A percentile compares a stretch with the other conserved stretches of the same genome.
These are phyloP conservation scores for Nakaseomyces delphensis DNA, from an alignment of 1,139 yeast species.

Conservation along the genomic window DNA sequence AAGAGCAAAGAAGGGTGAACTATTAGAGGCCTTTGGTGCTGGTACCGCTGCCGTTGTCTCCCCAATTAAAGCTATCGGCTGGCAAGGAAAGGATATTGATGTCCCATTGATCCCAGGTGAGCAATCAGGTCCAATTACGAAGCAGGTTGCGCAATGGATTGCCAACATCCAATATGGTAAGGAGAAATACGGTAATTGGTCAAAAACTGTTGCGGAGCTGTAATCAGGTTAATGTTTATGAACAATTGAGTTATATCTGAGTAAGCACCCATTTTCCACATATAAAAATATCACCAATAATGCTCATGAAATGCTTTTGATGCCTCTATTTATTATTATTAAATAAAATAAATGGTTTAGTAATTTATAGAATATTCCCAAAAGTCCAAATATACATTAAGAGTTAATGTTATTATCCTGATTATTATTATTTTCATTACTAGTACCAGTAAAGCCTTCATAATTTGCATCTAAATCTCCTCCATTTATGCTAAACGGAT, in stretches of 20 bases:
- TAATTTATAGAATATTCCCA: neutral
- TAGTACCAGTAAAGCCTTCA: too few relatives aligned
- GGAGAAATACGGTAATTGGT: conserved; percentile 44
- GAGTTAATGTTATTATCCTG: neutral
- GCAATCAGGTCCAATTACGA: conserved; percentile 69
- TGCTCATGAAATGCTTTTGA: neutral
- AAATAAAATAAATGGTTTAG: neutral
- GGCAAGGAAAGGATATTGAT: conserved; percentile 55
- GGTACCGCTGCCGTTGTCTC: conserved; percentile 96
- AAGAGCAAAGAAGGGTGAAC: conserved; percentile 65
- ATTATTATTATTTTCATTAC: neutral
- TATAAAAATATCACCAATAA: neutral
- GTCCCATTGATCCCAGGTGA: conserved; percentile 75
- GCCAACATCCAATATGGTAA: conserved; percentile 81
- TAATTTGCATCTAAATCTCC: neutral
- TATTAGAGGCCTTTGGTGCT: conserved; percentile 89
- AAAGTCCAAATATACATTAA: neutral
- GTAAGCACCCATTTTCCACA: too few relatives aligned
- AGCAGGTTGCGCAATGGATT: conserved; percentile 71
- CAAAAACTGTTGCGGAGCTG: conserved; percentile 24
- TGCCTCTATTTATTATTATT: neutral
- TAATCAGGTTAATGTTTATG: neutral
- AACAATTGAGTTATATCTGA: neutral
- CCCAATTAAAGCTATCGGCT: conserved; percentile 80
- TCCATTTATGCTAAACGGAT: conserved; percentile 2